Conservation (phyloP, 140 eudicot species). For the Flaveria floridana region DNA sequence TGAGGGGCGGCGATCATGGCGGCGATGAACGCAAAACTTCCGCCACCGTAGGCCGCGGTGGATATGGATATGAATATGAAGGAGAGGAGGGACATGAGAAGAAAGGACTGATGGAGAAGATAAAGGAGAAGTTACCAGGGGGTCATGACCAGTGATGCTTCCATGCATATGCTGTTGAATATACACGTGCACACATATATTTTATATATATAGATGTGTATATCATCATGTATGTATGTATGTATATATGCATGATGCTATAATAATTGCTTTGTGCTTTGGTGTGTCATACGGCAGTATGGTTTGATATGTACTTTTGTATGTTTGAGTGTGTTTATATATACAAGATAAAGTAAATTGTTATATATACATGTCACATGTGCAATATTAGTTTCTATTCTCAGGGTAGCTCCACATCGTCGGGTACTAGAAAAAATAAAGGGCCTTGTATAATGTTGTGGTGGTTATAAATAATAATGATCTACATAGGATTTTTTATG, state of each 20-base stretch:
- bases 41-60: conserved; percentile 17
- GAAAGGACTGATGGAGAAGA: conserved; percentile 58
- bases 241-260: conserved; percentile 11
- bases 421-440: too few species aligned
- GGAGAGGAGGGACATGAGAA: conserved; percentile 43
- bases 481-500: too few species aligned
- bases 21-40: conserved; percentile 29
- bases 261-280: conserved; percentile 28
- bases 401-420: too few species aligned
- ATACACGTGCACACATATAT: not conserved
- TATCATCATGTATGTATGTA: not conserved
- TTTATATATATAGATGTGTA: not conserved
- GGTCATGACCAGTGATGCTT: conserved; percentile 21
- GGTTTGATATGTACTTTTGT: conserved; percentile 2
- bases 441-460: too few species aligned
- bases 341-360: not conserved
- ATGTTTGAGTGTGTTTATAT: not conserved
- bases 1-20: conserved; percentile 40
- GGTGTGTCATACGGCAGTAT: conserved; percentile 10
- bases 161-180: too few species aligned
- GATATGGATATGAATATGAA: conserved; percentile 25
- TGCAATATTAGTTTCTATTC: too few species aligned
- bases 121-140: conserved; percentile 62
- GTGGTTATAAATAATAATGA: too few species aligned
- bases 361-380: too few species aligned